phyloP scores from a whole-genome alignment of 1,284 basidiomycete genomes.

The Anthracocystis walkeri region DNA sequence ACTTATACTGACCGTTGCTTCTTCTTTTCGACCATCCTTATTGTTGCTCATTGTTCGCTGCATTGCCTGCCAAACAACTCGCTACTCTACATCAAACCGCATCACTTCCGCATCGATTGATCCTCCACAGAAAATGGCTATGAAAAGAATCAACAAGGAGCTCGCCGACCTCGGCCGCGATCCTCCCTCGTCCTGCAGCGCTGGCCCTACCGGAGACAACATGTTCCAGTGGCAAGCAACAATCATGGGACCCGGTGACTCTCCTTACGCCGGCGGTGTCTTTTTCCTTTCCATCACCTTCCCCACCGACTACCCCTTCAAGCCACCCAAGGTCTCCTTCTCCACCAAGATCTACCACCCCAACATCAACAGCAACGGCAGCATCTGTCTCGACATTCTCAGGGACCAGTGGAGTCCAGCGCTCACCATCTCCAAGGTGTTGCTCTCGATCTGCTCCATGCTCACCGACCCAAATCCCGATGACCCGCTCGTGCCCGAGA shows the following conservation, averaged over 20 bases:
- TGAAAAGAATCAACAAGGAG: slow-evolving; percentile 70
- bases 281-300: slow-evolving; percentile 77
- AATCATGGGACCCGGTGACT: slow-evolving; percentile 69
- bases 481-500: slow-evolving; percentile 69
- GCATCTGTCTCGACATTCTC: slow-evolving; percentile 97
- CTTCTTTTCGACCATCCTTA: neutral
- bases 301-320: slow-evolving; percentile 71
- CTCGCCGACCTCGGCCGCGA: slow-evolving; percentile 68
- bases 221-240: slow-evolving; percentile 70
- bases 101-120: neutral
- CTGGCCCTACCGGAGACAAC: slow-evolving; percentile 69
- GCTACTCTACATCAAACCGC: neutral
- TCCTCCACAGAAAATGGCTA: slow-evolving; percentile 60
- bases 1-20: neutral
- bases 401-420: slow-evolving; percentile 85
- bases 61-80: neutral
- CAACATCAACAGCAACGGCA: slow-evolving; percentile 97
- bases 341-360: slow-evolving; percentile 93
- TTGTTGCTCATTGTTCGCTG: neutral
- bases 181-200: slow-evolving; percentile 68
- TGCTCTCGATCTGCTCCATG: slow-evolving; percentile 69
- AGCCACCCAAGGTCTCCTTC: slow-evolving; percentile 98
- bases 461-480: slow-evolving; percentile 70
- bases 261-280: slow-evolving; percentile 67
- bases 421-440: slow-evolving; percentile 91